phyloP scores from a whole-genome alignment of 495 filamentous ascomycete genomes.

The Cercophora sp. region DNA sequence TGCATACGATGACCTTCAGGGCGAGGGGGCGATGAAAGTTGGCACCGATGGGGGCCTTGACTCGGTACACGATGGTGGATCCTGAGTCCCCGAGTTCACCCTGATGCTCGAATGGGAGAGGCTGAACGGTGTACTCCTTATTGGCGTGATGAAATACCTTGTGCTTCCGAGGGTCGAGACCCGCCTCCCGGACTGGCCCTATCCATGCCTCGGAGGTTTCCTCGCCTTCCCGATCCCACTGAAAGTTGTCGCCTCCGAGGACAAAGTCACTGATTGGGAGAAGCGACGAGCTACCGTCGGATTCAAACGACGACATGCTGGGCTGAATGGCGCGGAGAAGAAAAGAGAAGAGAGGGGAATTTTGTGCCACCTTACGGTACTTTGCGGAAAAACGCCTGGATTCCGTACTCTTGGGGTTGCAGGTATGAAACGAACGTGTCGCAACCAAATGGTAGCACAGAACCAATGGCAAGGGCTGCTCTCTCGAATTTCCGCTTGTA shows the following conservation, averaged over 20 bases:
- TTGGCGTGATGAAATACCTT: slow-evolving; percentile 30
- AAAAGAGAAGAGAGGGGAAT: no score
- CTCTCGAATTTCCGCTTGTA: no score
- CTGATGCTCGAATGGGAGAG: slow-evolving; percentile 22
- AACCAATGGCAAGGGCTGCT: no score
- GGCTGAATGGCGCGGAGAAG: no score
- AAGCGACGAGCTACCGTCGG: slow-evolving; percentile 20
- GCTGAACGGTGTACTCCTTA: slow-evolving; percentile 27
- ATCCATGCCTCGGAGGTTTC: slow-evolving; percentile 23
- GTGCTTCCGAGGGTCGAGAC: slow-evolving; percentile 26
- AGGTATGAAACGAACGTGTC: no score
- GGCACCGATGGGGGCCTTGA: slow-evolving; percentile 18
- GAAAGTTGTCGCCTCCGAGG: slow-evolving; percentile 20
- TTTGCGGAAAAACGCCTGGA: no score
- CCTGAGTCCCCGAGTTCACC: slow-evolving; percentile 27
- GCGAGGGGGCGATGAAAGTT: slow-evolving; percentile 26
- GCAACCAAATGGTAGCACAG: no score
- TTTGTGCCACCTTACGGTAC: no score
- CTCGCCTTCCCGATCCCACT: slow-evolving; percentile 23
- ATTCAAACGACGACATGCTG: slow-evolving; percentile 20
- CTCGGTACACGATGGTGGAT: slow-evolving; percentile 29
- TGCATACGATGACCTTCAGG: slow-evolving; percentile 31
- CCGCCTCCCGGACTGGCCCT: slow-evolving; percentile 17
- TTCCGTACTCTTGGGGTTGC: no score
- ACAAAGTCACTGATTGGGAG: slow-evolving; percentile 24